These are phyloP conservation scores for Neurospora sp. DNA, from an alignment of 495 filamentous ascomycete genomes.

Conservation along the genomic window DNA sequence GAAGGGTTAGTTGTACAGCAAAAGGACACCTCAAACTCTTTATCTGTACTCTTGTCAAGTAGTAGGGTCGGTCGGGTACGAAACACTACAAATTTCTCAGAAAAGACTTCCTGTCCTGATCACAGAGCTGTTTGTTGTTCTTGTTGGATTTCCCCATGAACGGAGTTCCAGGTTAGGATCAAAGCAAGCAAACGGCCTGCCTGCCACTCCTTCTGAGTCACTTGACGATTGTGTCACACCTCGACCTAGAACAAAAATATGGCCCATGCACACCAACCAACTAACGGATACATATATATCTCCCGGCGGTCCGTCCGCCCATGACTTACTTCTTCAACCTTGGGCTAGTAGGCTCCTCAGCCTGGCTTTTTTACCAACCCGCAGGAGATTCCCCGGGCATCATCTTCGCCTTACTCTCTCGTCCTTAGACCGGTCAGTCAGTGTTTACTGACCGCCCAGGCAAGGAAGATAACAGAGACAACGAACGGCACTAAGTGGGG, in stretches of 20 bases:
- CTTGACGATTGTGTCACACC: neutral
- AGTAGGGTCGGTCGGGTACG: neutral
- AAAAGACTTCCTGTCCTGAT: neutral
- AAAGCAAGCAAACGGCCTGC: neutral
- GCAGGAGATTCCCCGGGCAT: too few species aligned
- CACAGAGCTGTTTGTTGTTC: neutral
- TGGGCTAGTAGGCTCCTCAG: too few species aligned
- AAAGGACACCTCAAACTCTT: neutral
- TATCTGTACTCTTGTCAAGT: neutral
- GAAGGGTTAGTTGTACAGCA: neutral
- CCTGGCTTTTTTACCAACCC: too few species aligned
- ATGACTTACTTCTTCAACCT: too few species aligned
- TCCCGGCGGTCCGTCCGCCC: neutral
- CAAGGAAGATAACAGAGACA: too few species aligned
- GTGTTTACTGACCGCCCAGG: too few species aligned
- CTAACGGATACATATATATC: neutral
- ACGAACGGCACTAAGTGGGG: too few species aligned
- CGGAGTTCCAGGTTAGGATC: neutral
- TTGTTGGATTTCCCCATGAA: neutral
- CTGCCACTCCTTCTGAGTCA: neutral
- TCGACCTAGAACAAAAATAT: neutral
- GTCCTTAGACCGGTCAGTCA: too few species aligned
- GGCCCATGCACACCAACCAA: neutral
- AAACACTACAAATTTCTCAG: neutral
- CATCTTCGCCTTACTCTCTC: too few species aligned